Percentiles rank a stretch among this genome's conserved stretches.
phyloP scores from a whole-genome alignment of 2,329 filamentous ascomycete species.

The Gyromitra esculenta region DNA sequence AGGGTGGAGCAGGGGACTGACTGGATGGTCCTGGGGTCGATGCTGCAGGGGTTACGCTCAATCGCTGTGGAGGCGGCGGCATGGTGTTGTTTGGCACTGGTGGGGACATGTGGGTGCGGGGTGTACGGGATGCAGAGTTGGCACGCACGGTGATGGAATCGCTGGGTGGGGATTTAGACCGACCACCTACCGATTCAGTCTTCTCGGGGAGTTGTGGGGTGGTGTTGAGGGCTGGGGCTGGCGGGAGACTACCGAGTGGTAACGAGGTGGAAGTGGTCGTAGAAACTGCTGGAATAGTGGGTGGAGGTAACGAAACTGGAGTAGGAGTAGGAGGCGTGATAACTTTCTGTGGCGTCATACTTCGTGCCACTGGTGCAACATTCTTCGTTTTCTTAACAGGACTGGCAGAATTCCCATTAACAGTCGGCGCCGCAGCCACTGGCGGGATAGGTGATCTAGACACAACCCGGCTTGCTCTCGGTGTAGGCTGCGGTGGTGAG shows the following conservation, averaged over 20 bases:
- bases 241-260: constrained; percentile 16
- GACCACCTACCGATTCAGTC: constrained; percentile 22
- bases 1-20: constrained; percentile 30
- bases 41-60: constrained; percentile 48
- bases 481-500: constrained; percentile 14
- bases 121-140: constrained; percentile 33
- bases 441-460: constrained; percentile 30
- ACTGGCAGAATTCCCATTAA: constrained; percentile 40
- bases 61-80: constrained; percentile 49
- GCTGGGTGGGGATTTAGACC: constrained; percentile 41
- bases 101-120: constrained; percentile 36
- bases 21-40: constrained; percentile 31
- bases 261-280: constrained; percentile 19
- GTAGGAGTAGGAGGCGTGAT: constrained; percentile 26
- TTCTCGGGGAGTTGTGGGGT: constrained; percentile 32
- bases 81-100: constrained; percentile 33
- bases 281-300: constrained; percentile 9
- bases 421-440: constrained; percentile 12
- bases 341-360: constrained; percentile 29
- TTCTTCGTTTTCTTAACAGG: constrained; percentile 23
- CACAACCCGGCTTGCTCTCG: constrained; percentile 13
- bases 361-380: not conserved
- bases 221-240: not conserved
- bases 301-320: constrained; percentile 8
- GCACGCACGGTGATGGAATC: constrained; percentile 51